Evolutionary conservation across 139 green algal genomes (phyloP).

Genomic region (Desmodesmus armatus): DNA sequence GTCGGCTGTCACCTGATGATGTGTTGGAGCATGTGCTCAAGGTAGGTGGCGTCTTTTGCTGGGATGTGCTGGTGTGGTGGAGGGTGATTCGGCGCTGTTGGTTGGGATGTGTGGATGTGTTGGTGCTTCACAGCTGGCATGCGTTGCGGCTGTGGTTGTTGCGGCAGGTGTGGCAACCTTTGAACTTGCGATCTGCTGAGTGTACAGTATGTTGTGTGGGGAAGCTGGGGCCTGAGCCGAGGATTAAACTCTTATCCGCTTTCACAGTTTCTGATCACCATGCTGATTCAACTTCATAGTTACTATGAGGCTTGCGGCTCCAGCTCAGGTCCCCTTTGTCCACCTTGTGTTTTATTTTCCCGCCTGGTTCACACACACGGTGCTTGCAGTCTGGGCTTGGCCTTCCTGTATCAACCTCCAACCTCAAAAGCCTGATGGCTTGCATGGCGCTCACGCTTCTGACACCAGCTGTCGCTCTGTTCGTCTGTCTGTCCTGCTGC

Average conservation of each 20-base stretch:
- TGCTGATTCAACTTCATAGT: neutral
- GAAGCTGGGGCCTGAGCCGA: conserved; percentile 24
- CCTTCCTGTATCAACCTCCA: no score
- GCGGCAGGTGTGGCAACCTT: neutral
- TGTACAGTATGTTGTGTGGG: no score
- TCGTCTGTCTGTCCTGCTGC: no score
- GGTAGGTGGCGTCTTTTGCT: conserved; percentile 43
- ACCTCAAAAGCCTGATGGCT: no score
- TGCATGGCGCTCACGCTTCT: no score
- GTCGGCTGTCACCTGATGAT: conserved; percentile 51
- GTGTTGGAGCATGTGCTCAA: conserved; percentile 73
- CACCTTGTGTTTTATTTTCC: neutral
- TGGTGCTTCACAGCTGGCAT: no score
- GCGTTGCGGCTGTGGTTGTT: neutral
- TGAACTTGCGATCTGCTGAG: no score
- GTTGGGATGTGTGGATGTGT: neutral
- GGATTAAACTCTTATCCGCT: conserved; percentile 63
- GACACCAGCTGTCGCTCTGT: no score
- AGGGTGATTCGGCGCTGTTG: neutral
- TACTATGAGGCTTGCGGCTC: conserved; percentile 36
- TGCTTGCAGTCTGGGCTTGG: no score
- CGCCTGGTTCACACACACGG: no score
- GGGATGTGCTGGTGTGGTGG: neutral
- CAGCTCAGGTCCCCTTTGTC: no score
- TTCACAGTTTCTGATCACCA: conserved; percentile 70